Percentiles rank a stretch among this genome's conserved stretches.
Conservation (phyloP, 768 basidiomycete genomes). For the Tephrocybe sp. region DNA sequence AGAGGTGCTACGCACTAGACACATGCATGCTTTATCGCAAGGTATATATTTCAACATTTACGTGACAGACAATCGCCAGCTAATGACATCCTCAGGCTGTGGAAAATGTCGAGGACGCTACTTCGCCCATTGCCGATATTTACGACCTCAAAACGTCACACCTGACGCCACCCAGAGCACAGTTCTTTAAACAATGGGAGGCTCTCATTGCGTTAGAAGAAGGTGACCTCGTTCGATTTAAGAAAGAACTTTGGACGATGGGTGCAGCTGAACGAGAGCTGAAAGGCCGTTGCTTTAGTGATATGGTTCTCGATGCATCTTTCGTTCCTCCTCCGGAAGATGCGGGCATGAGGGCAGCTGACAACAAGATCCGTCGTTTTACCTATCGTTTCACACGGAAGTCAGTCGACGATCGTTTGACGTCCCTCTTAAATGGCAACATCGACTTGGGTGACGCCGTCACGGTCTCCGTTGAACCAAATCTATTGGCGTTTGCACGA, state of each 20-base stretch:
- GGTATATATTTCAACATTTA: slow-evolving; percentile 46
- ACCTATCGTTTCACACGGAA: slow-evolving; percentile 70
- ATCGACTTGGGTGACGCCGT: slow-evolving; percentile 80
- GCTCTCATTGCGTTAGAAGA: slow-evolving; percentile 80
- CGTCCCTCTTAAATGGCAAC: slow-evolving; percentile 62
- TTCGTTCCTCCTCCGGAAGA: slow-evolving; percentile 26
- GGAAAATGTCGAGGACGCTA: slow-evolving; percentile 55
- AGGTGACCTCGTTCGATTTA: slow-evolving; percentile 77
- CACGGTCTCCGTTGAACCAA: slow-evolving; percentile 83
- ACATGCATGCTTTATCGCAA: slow-evolving; percentile 94
- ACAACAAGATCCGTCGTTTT: slow-evolving; percentile 70
- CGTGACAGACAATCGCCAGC: slow-evolving; percentile 5
- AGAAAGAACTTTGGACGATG: slow-evolving; percentile 93
- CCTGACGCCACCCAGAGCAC: slow-evolving; percentile 59
- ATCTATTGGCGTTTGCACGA: slow-evolving; percentile 77
- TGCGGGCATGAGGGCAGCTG: slow-evolving; percentile 15
- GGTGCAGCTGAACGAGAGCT: slow-evolving; percentile 74
- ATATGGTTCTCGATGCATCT: slow-evolving; percentile 65
- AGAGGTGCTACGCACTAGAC: slow-evolving; percentile 78
- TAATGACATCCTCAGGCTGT: slow-evolving; percentile 47
- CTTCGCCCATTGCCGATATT: slow-evolving; percentile 58
- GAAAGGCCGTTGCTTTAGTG: slow-evolving; percentile 79
- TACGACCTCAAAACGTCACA: slow-evolving; percentile 82
- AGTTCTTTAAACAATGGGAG: slow-evolving; percentile 94
- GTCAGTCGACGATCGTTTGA: slow-evolving; percentile 1